These are phyloP conservation scores for Botrytis squamosa DNA, from an alignment of 2,329 filamentous ascomycete genomes.

Conservation along the genomic window DNA sequence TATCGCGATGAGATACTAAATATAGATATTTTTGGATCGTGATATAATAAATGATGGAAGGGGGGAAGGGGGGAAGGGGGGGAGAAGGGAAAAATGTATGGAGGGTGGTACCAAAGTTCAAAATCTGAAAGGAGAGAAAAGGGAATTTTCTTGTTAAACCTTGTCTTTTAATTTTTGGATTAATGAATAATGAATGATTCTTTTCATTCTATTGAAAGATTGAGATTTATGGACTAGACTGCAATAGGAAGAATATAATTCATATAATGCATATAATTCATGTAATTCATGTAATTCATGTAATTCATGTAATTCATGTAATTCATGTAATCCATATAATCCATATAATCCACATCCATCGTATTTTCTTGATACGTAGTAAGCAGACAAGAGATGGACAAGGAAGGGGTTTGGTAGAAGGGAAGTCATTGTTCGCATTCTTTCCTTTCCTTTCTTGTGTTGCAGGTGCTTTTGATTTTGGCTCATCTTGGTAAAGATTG, in stretches of 20 bases:
- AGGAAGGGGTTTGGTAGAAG: neutral
- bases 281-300: no score
- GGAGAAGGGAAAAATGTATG: neutral
- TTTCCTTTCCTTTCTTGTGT: neutral
- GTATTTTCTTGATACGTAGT: neutral
- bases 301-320: no score
- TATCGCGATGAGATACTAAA: constrained; percentile 17
- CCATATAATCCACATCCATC: no score
- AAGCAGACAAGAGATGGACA: neutral
- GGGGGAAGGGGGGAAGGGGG: neutral
- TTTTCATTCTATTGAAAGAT: neutral
- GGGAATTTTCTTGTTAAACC: neutral
- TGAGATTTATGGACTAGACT: neutral
- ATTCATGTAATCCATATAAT: no score
- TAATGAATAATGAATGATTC: neutral
- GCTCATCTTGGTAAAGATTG: neutral
- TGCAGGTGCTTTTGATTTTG: neutral
- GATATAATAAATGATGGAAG: neutral
- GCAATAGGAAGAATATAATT: neutral
- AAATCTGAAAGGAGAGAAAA: constrained; percentile 5
- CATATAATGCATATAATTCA: neutral
- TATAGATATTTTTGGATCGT: constrained; percentile 21
- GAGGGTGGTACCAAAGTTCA: neutral
- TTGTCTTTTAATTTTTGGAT: neutral
- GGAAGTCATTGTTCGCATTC: neutral